Evolutionary conservation across 306 rosid genomes (phyloP).

Genomic region (Rubus parviflorus): DNA sequence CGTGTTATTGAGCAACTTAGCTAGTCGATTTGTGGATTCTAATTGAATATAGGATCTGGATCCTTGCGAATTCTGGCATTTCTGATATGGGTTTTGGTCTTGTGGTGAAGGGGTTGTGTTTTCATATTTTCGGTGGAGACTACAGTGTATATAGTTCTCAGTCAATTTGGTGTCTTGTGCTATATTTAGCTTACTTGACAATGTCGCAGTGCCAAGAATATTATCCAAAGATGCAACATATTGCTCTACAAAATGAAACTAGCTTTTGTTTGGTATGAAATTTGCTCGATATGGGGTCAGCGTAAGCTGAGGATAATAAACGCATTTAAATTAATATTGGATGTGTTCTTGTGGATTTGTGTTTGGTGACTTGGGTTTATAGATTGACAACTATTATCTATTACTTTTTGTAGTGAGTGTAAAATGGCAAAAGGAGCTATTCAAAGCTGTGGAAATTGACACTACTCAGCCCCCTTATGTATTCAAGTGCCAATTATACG

Average conservation of each 20-base stretch:
- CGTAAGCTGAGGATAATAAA: background rate
- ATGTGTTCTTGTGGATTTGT: background rate
- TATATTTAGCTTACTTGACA: slow-evolving; percentile 1
- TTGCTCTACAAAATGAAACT: background rate
- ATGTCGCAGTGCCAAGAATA: background rate
- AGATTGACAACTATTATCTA: slow-evolving; percentile 10
- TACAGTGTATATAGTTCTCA: background rate
- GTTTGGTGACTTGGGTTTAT: background rate
- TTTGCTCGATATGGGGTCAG: background rate
- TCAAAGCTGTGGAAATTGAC: slow-evolving; percentile 79
- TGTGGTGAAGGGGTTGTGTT: background rate
- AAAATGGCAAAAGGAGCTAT: slow-evolving; percentile 91
- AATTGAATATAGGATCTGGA: slow-evolving; percentile 29
- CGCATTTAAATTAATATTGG: background rate
- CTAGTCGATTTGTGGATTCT: slow-evolving; percentile 15
- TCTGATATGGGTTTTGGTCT: slow-evolving; percentile 20
- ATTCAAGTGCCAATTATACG: slow-evolving; percentile 90
- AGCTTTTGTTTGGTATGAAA: background rate
- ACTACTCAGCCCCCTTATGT: slow-evolving; percentile 83
- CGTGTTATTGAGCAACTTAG: background rate
- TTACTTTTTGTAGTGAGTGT: slow-evolving; percentile 60
- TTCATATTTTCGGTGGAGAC: background rate
- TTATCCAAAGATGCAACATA: background rate
- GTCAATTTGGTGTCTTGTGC: slow-evolving; percentile 3
- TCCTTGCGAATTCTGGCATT: slow-evolving; percentile 24